Percentiles rank a stretch among this genome's conserved stretches.
These are phyloP conservation scores for Microstegium vimineum DNA, from an alignment of 176 grass and related monocot species.

Conservation along the genomic window DNA sequence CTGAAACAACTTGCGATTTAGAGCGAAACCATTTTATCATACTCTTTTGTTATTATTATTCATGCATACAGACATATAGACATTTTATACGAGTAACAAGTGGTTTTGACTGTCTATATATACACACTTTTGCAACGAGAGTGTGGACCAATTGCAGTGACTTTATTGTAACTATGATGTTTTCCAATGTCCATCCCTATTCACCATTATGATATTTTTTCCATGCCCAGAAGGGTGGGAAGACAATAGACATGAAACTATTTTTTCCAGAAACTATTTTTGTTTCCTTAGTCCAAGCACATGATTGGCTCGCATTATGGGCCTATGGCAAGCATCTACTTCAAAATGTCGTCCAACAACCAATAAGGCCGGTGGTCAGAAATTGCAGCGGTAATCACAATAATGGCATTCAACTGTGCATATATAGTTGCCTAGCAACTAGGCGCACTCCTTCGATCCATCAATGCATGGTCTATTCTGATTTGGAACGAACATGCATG, in stretches of 20 bases:
- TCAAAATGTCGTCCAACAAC: constrained; percentile 6
- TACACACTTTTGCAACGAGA: neutral
- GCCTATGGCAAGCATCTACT: neutral
- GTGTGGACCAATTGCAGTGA: neutral
- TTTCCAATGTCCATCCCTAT: neutral
- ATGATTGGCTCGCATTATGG: neutral
- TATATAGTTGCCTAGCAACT: neutral
- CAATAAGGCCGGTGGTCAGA: neutral
- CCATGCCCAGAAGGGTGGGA: neutral
- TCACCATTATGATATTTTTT: neutral
- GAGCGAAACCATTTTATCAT: neutral
- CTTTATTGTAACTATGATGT: neutral
- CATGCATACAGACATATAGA: neutral
- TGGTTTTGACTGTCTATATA: neutral
- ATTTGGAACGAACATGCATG: neutral
- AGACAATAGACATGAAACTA: neutral
- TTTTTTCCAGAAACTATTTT: neutral
- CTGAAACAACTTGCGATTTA: neutral
- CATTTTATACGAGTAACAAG: neutral
- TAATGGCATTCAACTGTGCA: neutral
- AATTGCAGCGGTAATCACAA: neutral
- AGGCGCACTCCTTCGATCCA: neutral
- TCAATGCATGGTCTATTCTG: neutral
- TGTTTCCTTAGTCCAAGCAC: neutral
- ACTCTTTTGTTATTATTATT: no score